A percentile compares a stretch with the other conserved stretches of the same genome.
These are phyloP conservation scores for Dalbergia cochinchinensis DNA, from an alignment of 306 rosid species.

Conservation along the genomic window DNA sequence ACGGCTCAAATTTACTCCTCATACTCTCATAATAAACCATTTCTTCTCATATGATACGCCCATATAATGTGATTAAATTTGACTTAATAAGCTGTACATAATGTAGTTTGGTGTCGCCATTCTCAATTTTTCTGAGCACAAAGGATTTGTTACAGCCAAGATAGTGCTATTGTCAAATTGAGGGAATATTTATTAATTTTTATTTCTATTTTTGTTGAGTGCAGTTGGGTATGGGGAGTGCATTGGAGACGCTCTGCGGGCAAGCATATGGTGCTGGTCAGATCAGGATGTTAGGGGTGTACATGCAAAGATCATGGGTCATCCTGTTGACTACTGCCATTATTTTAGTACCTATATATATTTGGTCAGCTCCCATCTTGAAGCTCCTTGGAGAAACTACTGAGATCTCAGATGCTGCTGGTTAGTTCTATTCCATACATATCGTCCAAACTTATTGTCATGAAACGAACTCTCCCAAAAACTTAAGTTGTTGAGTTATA, in stretches of 20 bases:
- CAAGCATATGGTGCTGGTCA: conserved; percentile 87
- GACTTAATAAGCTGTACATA: no score
- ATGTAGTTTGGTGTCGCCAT: not conserved
- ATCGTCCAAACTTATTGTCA: no score
- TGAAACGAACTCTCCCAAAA: no score
- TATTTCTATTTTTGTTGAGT: not conserved
- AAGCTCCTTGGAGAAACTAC: conserved; percentile 60
- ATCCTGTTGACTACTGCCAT: conserved; percentile 62
- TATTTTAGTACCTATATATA: conserved; percentile 61
- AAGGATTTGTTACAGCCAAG: not conserved
- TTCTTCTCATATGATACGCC: no score
- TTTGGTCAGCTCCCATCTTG: conserved; percentile 80
- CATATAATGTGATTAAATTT: no score
- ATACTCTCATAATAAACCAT: no score
- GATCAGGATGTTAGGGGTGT: conserved; percentile 71
- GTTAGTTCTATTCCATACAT: conserved; percentile 45
- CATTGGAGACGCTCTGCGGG: conserved; percentile 84
- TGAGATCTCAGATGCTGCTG: conserved; percentile 72
- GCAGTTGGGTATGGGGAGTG: conserved; percentile 92
- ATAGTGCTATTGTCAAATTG: not conserved
- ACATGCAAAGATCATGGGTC: conserved; percentile 93
- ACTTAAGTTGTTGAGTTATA: no score
- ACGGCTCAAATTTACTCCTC: no score
- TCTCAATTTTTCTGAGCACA: not conserved
- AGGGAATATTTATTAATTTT: not conserved